Evolutionary conservation across 768 basidiomycete species (phyloP).

Genomic region (Tylopilus cervinicoccineus): DNA sequence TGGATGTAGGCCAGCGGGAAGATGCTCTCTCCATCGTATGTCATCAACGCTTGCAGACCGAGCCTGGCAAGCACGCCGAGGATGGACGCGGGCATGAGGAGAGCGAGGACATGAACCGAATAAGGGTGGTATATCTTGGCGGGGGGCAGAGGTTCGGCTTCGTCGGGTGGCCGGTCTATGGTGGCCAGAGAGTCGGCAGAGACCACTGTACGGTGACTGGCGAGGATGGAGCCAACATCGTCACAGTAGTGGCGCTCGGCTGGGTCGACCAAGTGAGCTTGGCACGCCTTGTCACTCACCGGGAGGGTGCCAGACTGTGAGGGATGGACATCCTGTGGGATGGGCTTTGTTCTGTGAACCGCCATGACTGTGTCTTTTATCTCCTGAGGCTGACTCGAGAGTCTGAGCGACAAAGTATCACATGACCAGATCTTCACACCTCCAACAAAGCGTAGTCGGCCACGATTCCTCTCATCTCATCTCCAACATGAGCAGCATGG

Average conservation of each 20-base stretch:
- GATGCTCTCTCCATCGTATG: slow-evolving; percentile 70
- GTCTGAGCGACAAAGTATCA: slow-evolving; percentile 12
- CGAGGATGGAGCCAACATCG: slow-evolving; percentile 34
- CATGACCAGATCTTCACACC: slow-evolving; percentile 7
- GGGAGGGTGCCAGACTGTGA: background rate
- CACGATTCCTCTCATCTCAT: background rate
- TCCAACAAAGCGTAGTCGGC: no score
- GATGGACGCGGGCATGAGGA: slow-evolving; percentile 78
- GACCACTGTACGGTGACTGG: slow-evolving; percentile 30
- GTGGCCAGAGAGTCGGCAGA: slow-evolving; percentile 38
- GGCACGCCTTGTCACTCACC: slow-evolving; percentile 1
- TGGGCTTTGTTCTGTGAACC: background rate
- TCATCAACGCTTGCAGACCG: slow-evolving; percentile 69
- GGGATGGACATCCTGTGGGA: background rate
- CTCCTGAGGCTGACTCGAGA: no score
- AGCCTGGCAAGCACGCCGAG: slow-evolving; percentile 82
- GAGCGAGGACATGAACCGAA: slow-evolving; percentile 59
- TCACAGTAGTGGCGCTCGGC: slow-evolving; percentile 14
- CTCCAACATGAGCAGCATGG: slow-evolving; percentile 71
- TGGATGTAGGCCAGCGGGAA: slow-evolving; percentile 86
- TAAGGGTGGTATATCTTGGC: slow-evolving; percentile 47
- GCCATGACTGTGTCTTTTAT: background rate
- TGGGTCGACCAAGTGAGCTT: background rate
- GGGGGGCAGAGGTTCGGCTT: slow-evolving; percentile 29
- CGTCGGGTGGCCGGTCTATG: slow-evolving; percentile 39